A percentile compares a stretch with the other conserved stretches of the same genome.
Conservation (phyloP, 139 green algal species). For the Chlorella sp. region DNA sequence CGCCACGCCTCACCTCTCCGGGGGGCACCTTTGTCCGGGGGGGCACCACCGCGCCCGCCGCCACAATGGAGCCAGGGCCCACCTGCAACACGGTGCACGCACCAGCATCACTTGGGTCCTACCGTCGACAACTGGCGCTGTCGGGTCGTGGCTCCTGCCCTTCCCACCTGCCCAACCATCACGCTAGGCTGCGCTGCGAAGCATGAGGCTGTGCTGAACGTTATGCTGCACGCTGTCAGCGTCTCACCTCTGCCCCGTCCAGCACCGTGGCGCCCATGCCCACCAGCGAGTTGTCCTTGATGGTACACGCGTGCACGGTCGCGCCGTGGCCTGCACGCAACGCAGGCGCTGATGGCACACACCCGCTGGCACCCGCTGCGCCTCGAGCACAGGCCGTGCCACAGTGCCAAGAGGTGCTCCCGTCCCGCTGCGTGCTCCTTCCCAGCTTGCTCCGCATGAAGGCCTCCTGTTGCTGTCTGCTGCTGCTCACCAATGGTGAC, state of each 20-base stretch:
- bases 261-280: slow-evolving; percentile 89
- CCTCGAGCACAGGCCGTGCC: too few species aligned
- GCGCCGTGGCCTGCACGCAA: slow-evolving; percentile 51
- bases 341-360: not conserved
- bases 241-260: slow-evolving; percentile 65
- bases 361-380: not conserved
- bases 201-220: too few species aligned
- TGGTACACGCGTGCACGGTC: slow-evolving; percentile 76
- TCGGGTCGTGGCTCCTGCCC: too few species aligned
- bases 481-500: slow-evolving; percentile 45
- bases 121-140: too few species aligned
- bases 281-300: slow-evolving; percentile 81
- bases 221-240: too few species aligned
- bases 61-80: slow-evolving; percentile 71
- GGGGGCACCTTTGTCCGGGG: slow-evolving; percentile 62
- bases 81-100: slow-evolving; percentile 31
- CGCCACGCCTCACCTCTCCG: slow-evolving; percentile 58
- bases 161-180: too few species aligned
- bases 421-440: not conserved
- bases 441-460: too few species aligned
- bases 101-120: too few species aligned
- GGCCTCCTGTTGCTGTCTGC: not conserved
- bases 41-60: slow-evolving; percentile 72
- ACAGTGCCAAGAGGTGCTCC: too few species aligned
- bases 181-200: too few species aligned